phyloP scores from a whole-genome alignment of 2,329 filamentous ascomycete species.

The Ilyonectria robusta region DNA sequence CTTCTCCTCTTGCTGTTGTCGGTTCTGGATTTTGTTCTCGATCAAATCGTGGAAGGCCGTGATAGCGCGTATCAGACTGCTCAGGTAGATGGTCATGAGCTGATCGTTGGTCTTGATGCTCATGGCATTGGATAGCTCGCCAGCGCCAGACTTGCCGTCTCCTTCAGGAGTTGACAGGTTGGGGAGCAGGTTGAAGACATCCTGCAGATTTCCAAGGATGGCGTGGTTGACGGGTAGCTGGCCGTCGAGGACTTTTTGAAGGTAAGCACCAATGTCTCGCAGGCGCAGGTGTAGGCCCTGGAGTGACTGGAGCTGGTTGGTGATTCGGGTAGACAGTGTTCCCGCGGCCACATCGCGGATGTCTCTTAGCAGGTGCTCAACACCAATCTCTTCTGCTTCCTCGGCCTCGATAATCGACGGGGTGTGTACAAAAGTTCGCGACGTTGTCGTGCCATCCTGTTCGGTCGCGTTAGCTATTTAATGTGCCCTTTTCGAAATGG shows the following conservation, averaged over 20 bases:
- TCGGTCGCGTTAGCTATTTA: background rate
- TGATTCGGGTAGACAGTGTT: conserved; percentile 95
- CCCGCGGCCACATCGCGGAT: conserved; percentile 98
- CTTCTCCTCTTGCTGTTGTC: conserved; percentile 96
- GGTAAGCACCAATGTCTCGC: conserved; percentile 94
- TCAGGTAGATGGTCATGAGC: conserved; percentile 97
- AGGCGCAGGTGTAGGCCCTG: conserved; percentile 95
- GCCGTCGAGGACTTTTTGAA: conserved; percentile 94
- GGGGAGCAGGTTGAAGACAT: conserved; percentile 97
- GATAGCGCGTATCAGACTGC: conserved; percentile 92
- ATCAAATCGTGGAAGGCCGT: conserved; percentile 99
- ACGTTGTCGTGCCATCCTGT: conserved; percentile 95
- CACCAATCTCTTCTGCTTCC: conserved; percentile 98
- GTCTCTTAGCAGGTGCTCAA: conserved; percentile 96
- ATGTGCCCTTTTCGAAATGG: background rate
- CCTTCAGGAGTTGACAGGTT: conserved; percentile 90
- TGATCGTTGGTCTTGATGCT: conserved; percentile 99
- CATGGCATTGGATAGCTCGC: conserved; percentile 95
- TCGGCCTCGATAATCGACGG: conserved; percentile 99
- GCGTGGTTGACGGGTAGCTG: conserved; percentile 97
- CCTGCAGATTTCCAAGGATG: conserved; percentile 97
- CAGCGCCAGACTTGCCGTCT: conserved; percentile 76
- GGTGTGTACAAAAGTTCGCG: conserved; percentile 98
- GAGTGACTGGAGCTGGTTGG: conserved; percentile 96
- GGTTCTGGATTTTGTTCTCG: conserved; percentile 99